Base-by-base conservation (phyloP, 164 flowering plant species). In the Liriodendron chinense region DNA sequence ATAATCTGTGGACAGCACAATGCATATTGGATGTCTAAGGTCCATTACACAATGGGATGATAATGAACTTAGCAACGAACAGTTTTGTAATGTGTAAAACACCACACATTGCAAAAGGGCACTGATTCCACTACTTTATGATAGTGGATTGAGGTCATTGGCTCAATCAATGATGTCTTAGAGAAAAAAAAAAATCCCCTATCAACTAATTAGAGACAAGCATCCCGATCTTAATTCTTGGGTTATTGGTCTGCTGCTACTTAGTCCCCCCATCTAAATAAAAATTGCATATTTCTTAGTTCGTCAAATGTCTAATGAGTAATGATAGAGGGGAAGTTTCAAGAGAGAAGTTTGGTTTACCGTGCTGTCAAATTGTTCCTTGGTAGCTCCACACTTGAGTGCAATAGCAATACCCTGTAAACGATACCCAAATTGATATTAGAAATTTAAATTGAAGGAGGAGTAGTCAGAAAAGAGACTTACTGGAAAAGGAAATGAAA, bases 381-480 rank as follows among this genome's bases (percentile, higher is more conserved):
- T 94, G 28, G 98, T 93, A 68, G 98, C 98, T 75, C 97, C 98
- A 84, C 98, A 94, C 81, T 94, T 94, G 59, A 94, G 78, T 70
- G 97, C 98, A 83, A 94, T 74, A 74, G 98, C 98, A 78, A 94
- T 87, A 20, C 98, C 98, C 98, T 94, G 83, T 68, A 70, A 72
- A 68, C 6, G 67, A 53, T 13, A 22, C 21, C 43, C 21, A 68
- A 66, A 67, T 1, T 2, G 61, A 66, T 20, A 20, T 74, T n/a
- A 74, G 49, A 68, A 49, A 43, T 53, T 53, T 53, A 53, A 53
- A 53, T 16, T 34, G 43, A 34, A 34, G 0, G 5, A 34, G 43
- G 43, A 4, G 43, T 34, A 34, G 3, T 34, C 43, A 34, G 43
- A 34, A 34, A 34, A 34, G 43, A 34, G 43, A 34, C 5, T 34